Base-by-base conservation (phyloP, 805 yeast genomes). In the Pichia californica region DNA sequence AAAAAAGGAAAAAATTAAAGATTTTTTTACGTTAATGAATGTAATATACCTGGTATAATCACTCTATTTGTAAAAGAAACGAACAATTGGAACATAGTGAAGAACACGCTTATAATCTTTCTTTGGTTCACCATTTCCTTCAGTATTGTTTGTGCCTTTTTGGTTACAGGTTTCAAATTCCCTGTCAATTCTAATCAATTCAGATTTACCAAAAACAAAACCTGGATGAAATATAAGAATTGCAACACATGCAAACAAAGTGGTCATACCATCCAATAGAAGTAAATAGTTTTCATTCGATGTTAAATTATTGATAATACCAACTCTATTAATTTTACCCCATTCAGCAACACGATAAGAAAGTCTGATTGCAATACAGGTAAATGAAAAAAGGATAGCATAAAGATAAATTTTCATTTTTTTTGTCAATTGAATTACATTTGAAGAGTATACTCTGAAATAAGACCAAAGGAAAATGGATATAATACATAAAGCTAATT, bases 261-360 rank as follows among this genome's bases (percentile, higher is more conserved):
- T 25, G 3, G n/a, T 23, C 31, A 36, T 14, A 9, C 31, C 39
- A 27, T 36, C 39, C 11, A 36, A 27, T n/a, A 15, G 4, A n/a
- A 36, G 14, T 9, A 25, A 15, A 20, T 26, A 36, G 14, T 26
- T 16, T 36, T 36, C 39, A 29, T 36, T 36, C 7, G 7, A 2
- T 21, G 6, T 36, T n/a, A 36, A 26, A 6, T 25, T 23, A 13
- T 23, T 36, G 7, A 9, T n/a, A 11, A 36, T 5, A 7, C 39
- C 39, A 3, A 5, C 23, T 4, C 27, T 27, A 18, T n/a, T 3
- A 10, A 36, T 27, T n/a, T 36, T 36, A n/a, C n/a, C 31, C 39
- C 31, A 25, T 20, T 36, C 39, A 7, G 39, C 39, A 27, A 36
- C 39, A 14, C 39, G 31, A 20, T 26, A 36, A 10, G 30, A 36